Evolutionary conservation across 768 basidiomycete genomes (phyloP), one percentile per base, ranked within the genome.

Genomic region (Mycena alexandri): DNA sequence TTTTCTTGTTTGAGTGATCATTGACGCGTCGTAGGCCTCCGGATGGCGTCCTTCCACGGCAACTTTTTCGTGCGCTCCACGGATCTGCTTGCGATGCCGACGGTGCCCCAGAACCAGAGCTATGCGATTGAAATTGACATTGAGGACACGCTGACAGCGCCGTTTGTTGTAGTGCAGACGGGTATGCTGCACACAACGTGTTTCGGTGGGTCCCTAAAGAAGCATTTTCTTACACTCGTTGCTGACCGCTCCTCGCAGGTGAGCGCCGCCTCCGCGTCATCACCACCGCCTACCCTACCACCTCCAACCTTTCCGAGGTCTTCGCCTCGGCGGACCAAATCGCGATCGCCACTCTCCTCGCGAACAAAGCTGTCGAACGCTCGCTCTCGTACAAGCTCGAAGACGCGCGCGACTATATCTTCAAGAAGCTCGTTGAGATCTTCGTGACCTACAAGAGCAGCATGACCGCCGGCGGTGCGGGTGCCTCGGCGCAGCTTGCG

Each of bases 21-120:
- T 61, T 71, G 38, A 56, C 24, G 16, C 2, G 13, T 61, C 7
- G 21, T 36, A 92, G 93, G 96, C 68, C 82, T 99, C 50, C 92
- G 96, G 55, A 95, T 98, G 95, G 91, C 96, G 9, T 93, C 94
- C 0, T 99, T 97, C 93, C 95, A 98, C 73, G 97, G 97, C 68
- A 99, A 98, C 83, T 98, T 98, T 84, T 99, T 99, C 76, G 95
- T 98, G 63, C 91, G 97, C 58, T 98, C 96, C 24, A 99, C 97
- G 22, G 97, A 99, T 79, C 87, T 98, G 6, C 87, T 98, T 41
- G 95, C 97, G 4, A 93, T 98, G 87, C 96, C 97, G 2, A 92
- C 95, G 10, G 96, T 99, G n/a, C 95, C 97, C 17, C 90, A 93
- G 73, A 96, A 99, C 74, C 94, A 98, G 77, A 95, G 93, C 19